phyloP scores from a whole-genome alignment of 257 asterid species.

The Lantana camara region DNA sequence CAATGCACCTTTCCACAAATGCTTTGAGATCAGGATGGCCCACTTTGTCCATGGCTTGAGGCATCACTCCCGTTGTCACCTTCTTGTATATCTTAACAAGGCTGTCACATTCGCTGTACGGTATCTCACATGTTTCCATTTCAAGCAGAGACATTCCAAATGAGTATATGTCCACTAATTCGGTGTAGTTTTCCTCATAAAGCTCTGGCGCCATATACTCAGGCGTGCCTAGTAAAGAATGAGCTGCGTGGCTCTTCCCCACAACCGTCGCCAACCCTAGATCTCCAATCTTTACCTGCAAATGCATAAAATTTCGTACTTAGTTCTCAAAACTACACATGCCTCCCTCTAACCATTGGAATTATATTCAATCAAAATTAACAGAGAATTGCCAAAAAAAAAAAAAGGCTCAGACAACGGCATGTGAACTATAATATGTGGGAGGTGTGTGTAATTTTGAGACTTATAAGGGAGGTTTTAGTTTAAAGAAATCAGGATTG shows the following conservation, averaged over 20 bases:
- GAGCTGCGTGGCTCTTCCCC: slow-evolving; percentile 51
- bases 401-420: no score
- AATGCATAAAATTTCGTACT: neutral
- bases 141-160: slow-evolving; percentile 52
- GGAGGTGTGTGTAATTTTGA: no score
- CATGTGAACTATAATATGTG: no score
- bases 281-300: slow-evolving; percentile 53
- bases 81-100: slow-evolving; percentile 50
- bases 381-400: no score
- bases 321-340: no score
- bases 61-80: slow-evolving; percentile 49
- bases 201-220: slow-evolving; percentile 60
- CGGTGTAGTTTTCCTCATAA: slow-evolving; percentile 51
- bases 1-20: slow-evolving; percentile 41
- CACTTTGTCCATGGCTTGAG: slow-evolving; percentile 44
- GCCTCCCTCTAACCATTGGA: no score
- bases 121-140: slow-evolving; percentile 52
- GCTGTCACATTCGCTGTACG: slow-evolving; percentile 46
- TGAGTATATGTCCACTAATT: slow-evolving; percentile 49
- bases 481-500: no score
- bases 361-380: no score
- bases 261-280: slow-evolving; percentile 45
- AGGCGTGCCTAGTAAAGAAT: slow-evolving; percentile 44
- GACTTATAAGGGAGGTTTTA: no score
- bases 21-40: slow-evolving; percentile 31